Percentiles rank a stretch among this genome's conserved stretches.
Conservation (phyloP, 176 grass and related monocot genomes). For the Eragrostis curvula region DNA sequence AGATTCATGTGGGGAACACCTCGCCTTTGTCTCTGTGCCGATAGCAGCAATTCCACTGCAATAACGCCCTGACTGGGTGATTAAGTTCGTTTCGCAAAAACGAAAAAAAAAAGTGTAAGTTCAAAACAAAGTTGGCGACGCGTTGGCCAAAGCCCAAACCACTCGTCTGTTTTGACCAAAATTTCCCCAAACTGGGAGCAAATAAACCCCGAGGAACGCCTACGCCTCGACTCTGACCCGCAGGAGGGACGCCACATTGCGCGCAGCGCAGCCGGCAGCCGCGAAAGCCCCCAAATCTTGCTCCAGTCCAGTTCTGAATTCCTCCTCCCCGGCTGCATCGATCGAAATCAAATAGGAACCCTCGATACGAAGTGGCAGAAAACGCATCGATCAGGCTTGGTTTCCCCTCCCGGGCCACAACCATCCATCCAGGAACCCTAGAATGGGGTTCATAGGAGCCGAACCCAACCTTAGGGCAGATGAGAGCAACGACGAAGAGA, state of each 20-base stretch:
- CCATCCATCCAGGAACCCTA: too few relatives aligned
- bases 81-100: too few relatives aligned
- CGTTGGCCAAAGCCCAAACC: not conserved
- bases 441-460: too few relatives aligned
- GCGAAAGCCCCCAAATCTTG: constrained; percentile 2
- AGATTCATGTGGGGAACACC: not conserved
- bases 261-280: not conserved
- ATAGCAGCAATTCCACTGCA: not conserved
- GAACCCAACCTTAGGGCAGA: too few relatives aligned
- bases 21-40: not conserved
- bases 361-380: not conserved
- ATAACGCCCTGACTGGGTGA: not conserved
- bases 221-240: not conserved
- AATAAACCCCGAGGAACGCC: not conserved
- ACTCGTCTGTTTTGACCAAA: not conserved
- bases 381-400: not conserved
- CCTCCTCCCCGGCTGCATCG: constrained; percentile 22
- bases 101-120: too few relatives aligned
- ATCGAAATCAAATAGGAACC: not conserved
- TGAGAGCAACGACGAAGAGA: too few relatives aligned
- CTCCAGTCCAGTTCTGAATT: not conserved
- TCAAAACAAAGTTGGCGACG: not conserved
- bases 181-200: constrained; percentile 1
- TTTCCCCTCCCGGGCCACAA: constrained; percentile 23
- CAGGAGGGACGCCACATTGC: not conserved